Conservation (phyloP, 2,329 filamentous ascomycete genomes). For the Mollisiaceae sp. region DNA sequence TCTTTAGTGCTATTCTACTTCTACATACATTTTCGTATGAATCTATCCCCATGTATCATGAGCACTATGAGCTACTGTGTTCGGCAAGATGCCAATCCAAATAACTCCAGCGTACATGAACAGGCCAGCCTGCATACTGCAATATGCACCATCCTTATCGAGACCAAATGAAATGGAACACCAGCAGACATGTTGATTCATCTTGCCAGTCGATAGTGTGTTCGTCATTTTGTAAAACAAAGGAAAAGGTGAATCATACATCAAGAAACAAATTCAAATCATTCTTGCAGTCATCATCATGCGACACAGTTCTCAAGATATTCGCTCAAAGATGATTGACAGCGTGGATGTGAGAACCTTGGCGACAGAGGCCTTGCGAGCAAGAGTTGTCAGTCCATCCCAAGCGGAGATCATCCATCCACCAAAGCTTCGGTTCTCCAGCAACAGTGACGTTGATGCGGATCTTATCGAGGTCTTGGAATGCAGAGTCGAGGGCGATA, state of each 20-base stretch:
- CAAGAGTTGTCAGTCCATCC: constrained; percentile 52
- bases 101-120: constrained; percentile 3
- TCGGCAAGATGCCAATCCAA: constrained; percentile 3
- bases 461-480: constrained; percentile 47
- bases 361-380: constrained; percentile 46
- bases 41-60: background rate
- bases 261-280: background rate
- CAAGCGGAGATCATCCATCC: constrained; percentile 52
- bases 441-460: constrained; percentile 48
- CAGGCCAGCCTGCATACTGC: constrained; percentile 9
- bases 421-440: constrained; percentile 49
- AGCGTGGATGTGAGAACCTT: constrained; percentile 28
- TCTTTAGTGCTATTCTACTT: background rate
- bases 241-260: background rate
- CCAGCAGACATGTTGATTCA: background rate
- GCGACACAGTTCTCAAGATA: background rate
- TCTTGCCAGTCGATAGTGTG: background rate
- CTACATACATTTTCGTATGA: background rate
- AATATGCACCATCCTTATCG: constrained; percentile 4
- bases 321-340: background rate
- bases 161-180: background rate
- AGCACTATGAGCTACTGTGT: constrained; percentile 6
- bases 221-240: background rate
- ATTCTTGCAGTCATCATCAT: background rate
- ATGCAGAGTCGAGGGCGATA: constrained; percentile 36